A percentile compares a stretch with the other conserved stretches of the same genome.
These are phyloP conservation scores for Spathaspora passalidarum DNA, from an alignment of 805 yeast species.

Conservation along the genomic window DNA sequence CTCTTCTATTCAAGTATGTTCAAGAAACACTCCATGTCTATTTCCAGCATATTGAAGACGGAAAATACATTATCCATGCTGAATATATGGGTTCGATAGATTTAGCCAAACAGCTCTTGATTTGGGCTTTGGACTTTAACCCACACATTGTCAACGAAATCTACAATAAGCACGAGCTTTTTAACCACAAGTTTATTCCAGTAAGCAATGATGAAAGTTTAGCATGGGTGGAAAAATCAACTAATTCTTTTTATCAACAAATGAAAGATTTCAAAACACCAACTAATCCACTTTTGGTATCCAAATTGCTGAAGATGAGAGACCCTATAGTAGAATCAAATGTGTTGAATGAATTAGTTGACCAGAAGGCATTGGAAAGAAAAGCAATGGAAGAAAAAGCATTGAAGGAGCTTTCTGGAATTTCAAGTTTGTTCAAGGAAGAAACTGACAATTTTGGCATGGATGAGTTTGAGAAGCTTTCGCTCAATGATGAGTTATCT, in stretches of 20 bases:
- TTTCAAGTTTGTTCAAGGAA: neutral
- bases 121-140: conserved; percentile 38
- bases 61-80: neutral
- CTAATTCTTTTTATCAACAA: neutral
- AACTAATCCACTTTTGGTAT: neutral
- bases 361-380: neutral
- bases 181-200: conserved; percentile 18
- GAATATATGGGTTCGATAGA: conserved; percentile 31
- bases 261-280: neutral
- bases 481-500: too few species aligned
- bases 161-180: conserved; percentile 27
- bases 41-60: neutral
- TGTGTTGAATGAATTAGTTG: neutral
- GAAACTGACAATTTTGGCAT: too few species aligned
- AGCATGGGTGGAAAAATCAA: neutral
- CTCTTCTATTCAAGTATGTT: neutral
- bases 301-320: neutral
- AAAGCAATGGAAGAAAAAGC: neutral
- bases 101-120: conserved; percentile 33
- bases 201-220: neutral
- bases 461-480: too few species aligned
- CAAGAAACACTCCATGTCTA: conserved; percentile 21
- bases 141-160: conserved; percentile 19
- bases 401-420: neutral
- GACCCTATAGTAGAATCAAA: neutral